Base-by-base conservation (phyloP, 208 protist species). In the Acanthamoeba sp. region DNA sequence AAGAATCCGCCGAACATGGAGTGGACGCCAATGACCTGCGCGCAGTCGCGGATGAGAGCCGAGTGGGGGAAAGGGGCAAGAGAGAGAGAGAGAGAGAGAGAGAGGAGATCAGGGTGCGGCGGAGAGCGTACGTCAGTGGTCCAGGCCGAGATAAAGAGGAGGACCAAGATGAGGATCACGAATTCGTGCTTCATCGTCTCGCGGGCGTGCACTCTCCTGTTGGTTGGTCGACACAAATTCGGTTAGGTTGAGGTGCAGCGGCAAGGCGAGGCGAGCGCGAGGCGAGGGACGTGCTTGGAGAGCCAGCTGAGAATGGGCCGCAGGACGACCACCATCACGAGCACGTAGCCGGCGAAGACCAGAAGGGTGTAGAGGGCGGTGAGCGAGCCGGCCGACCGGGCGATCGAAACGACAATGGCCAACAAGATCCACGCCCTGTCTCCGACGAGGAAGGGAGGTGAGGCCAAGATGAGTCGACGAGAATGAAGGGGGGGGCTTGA, bases 1-100 rank as follows among this genome's bases (percentile, higher is more conserved):
- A 96, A 22, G 32, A 97, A 97, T 12, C 93, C 96, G 57, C 96
- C 96, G n/a, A 97, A 97, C 55, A 97, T 97, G 69, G 95, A 94
- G 50, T 97, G 91, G 0, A 96, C 94, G 69, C 95, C 95, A 71
- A 97, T 96, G 0, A 97, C 92, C 62, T 69, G 5, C n/a, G 10
- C 29, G 62, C 9, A 6, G 22, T 10, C 0, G 22, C 0, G n/a
- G n/a, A 36, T 18, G n/a, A 69, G 62, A 34, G n/a, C n/a, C n/a
- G n/a, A n/a, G n/a, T n/a, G n/a, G n/a, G n/a, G n/a, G n/a, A n/a
- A n/a, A n/a, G n/a, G n/a, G n/a, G n/a, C n/a, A n/a, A n/a, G n/a
- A n/a, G n/a, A n/a, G n/a, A n/a, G n/a, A n/a, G n/a, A n/a, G 55
- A 62, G 55, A 27, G 16, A 62, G 55, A 12, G 22, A 27, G 16